Percentiles rank a stretch among this genome's conserved stretches.
Evolutionary conservation across 2,329 filamentous ascomycete species (phyloP).

Genomic region (Aspergillus sp.): DNA sequence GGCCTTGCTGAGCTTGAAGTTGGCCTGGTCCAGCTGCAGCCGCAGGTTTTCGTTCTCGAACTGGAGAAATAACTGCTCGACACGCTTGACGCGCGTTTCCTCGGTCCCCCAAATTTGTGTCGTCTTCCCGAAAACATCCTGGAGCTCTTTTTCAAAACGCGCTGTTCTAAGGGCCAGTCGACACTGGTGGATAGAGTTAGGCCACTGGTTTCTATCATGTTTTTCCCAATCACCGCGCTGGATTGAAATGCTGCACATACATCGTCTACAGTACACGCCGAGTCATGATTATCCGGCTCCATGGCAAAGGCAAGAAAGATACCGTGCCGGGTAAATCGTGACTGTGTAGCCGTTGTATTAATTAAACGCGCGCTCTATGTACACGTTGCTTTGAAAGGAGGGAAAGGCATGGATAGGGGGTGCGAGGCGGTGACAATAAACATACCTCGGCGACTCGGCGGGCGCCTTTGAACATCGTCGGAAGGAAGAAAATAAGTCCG

Average conservation of each 20-base stretch:
- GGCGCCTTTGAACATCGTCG: background rate
- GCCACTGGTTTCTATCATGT: background rate
- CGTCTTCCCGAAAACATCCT: conserved; percentile 62
- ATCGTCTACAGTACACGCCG: conserved; percentile 20
- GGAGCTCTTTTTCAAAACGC: conserved; percentile 68
- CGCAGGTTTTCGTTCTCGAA: conserved; percentile 71
- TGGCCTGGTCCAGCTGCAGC: conserved; percentile 59
- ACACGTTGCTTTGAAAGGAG: background rate
- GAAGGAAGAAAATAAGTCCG: background rate
- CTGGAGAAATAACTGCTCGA: conserved; percentile 69
- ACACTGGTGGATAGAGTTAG: conserved; percentile 19
- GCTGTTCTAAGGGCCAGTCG: conserved; percentile 54
- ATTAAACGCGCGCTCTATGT: background rate
- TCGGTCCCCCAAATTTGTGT: conserved; percentile 73
- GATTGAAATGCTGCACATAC: conserved; percentile 17
- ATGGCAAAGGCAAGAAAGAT: conserved; percentile 4
- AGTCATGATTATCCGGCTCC: conserved; percentile 5
- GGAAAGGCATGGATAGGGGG: too few species aligned
- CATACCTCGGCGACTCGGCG: background rate
- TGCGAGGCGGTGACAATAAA: background rate
- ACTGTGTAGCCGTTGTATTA: background rate
- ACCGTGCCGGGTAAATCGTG: background rate
- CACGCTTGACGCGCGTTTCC: conserved; percentile 65
- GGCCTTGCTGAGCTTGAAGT: conserved; percentile 54
- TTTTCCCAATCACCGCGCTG: background rate